Evolutionary conservation across 352 stramenopile genomes (phyloP), one percentile per base, ranked within the genome.

Genomic region (Pythium rishiriense): DNA sequence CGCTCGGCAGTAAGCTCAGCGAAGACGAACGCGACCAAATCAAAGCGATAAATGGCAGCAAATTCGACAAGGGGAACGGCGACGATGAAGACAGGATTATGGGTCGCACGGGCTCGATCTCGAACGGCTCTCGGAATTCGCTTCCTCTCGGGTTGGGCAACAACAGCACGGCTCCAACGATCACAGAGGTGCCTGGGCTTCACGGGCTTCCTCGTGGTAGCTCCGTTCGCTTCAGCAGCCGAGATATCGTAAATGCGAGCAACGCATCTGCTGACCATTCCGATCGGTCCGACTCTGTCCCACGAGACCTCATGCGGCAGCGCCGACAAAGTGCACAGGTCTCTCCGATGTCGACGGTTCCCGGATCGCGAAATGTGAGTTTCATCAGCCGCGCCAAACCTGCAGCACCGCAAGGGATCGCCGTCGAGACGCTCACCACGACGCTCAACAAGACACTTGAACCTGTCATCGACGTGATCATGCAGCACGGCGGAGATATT

Each of bases 391-490:
- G 76, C 0, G 67, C 81, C 8, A 88, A 86, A n/a, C 73, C 72
- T 0, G 70, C 75, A 1, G 76, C 74, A 0, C 75, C 79, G 0
- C 79, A 88, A 58, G 81, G 83, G 1, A 86, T 83, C 28, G 83
- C 83, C 0, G 81, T 93, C 6, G 83, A 93, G 46, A 88, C 78
- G 0, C 68, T 93, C 21, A 91, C 83, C 0, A 90, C 73, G n/a
- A 79, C 74, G 21, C 71, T 93, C 31, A 93, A 93, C 75, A 87
- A 91, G 47, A 93, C 78, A 25, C 75, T 93, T 0, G 85, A 90
- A 24, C 81, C 81, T 0, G 85, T 93, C 2, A 93, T 93, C 35
- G 72, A 91, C 35, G 81, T 91, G 9, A 91, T 93, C 42, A 58
- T 87, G 6, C 75, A 86, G 51, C 80, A 90, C 54, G 77, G 78